Base-by-base conservation (phyloP, 306 rosid species). In the Medicago lupulina region DNA sequence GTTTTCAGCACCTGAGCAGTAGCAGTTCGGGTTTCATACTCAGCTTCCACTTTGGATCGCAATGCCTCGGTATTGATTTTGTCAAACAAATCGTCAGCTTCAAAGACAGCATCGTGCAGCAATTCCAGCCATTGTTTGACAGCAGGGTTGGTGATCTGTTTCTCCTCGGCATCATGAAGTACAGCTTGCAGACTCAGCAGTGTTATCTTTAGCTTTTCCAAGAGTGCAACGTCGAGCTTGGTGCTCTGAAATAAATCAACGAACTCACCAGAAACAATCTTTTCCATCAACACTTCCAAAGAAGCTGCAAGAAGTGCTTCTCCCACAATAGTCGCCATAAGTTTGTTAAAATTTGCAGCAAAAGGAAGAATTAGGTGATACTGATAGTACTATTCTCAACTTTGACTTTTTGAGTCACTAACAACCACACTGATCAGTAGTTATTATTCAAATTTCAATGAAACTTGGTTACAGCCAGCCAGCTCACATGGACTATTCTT, bases 1-100 rank as follows among this genome's bases (percentile, higher is more conserved):
- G n/a, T 10, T 16, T 77, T 83, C 78, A 76, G 75, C 70, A 86
- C 85, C 85, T 83, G 55, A 44, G 50, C 2, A 12, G 50, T 44
- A 44, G 40, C 9, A 21, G 78, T 8, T 69, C 9, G 17, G 13
- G n/a, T 49, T 50, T 72, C 28, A 40, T 12, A 19, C 6, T 10
- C 38, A 2, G 54, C 71, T 50, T 75, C 14, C 41, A 62, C 50
- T 51, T 11, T 50, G 25, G 25, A 9, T 4, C 63, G 3, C 53
- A 81, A 51, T 1, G 76, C 80, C 61, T 59, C 72, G 0, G 76
- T 70, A 40, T 21, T 18, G 73, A 81, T 46, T 57, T 54, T 15
- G 5, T 54, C 54, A 1, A 64, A 11, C 10, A 63, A 6, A 46
- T 78, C 67, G 0, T 70, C 81, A 7, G 76, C 75, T 11, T 25